Evolutionary conservation across 345 rosid genomes (phyloP), one percentile per base, ranked within the genome.

Genomic region (Lumnitzera littorea): DNA sequence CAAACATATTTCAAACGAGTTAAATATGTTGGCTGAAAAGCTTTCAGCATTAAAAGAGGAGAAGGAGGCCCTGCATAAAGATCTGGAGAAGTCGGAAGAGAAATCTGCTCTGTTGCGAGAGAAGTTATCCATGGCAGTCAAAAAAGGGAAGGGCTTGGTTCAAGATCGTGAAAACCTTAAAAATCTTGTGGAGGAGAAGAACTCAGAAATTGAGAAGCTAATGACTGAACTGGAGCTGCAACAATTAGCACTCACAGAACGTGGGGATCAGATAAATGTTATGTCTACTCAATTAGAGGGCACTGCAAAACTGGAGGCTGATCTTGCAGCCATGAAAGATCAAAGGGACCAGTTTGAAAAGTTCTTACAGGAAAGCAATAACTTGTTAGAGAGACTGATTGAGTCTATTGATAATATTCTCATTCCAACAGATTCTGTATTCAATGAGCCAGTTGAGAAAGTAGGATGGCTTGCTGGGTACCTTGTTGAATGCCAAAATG

Each of bases 121-220:
- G 69, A 91, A 92, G 71, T 80, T 92, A 63, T 80, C 98, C 54
- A 76, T 85, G 86, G 96, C 96, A 53, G 85, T 89, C 63, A 92
- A 89, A 86, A 92, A 89, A 79, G 96, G 96, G 31, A 89, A 92
- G 82, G 94, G 94, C 51, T 70, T 89, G 69, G 82, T 89, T 61
- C 95, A 89, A 76, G 98, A 92, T 73, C 78, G 81, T 53, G 89
- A 89, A 67, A 84, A 85, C 67, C 63, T 82, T 53, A 91, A 87
- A 74, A 64, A 66, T 62, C 76, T 72, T 59, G 54, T 87, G 56
- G 94, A 84, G 61, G 95, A 87, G 68, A 91, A 79, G 71, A 85
- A 73, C 51, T 65, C 80, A 52, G 88, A 82, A 66, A 81, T 78
- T 54, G 80, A 82, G 75, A 87, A 85, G 68, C 65, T 85, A 70